Conservation (phyloP, 106 monocot genomes). For the Dendrobium catenatum region DNA sequence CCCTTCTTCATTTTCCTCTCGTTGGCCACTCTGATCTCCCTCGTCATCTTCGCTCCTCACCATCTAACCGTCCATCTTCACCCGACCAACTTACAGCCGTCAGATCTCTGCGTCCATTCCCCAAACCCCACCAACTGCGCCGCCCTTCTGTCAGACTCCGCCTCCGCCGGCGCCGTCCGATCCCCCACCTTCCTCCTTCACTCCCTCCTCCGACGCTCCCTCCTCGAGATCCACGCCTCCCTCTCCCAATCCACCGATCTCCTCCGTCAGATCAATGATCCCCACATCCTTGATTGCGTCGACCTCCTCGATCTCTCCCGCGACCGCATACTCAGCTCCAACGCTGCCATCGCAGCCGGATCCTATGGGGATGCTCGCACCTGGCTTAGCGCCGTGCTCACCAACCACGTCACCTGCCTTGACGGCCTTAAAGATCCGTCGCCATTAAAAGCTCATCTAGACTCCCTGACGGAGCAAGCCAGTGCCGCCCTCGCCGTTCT, state of each 20-base stretch:
- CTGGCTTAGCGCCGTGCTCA: slow-evolving; percentile 43
- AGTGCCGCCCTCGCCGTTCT: slow-evolving; percentile 40
- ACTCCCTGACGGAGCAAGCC: slow-evolving; percentile 10
- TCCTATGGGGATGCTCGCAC: slow-evolving; percentile 20
- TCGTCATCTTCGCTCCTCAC: neutral
- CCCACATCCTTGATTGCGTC: slow-evolving; percentile 34
- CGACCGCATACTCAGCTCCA: slow-evolving; percentile 18
- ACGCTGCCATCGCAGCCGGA: neutral
- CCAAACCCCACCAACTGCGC: slow-evolving; percentile 15
- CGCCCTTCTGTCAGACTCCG: slow-evolving; percentile 9
- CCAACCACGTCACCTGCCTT: slow-evolving; percentile 37
- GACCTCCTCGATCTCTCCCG: slow-evolving; percentile 31
- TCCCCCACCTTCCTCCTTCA: slow-evolving; percentile 2
- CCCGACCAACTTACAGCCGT: neutral
- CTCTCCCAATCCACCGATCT: neutral
- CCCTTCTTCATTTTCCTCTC: slow-evolving; percentile 6
- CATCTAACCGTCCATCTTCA: neutral
- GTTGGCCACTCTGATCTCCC: slow-evolving; percentile 12
- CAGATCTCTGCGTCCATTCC: slow-evolving; percentile 19
- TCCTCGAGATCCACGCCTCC: slow-evolving; percentile 2
- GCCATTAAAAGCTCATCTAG: slow-evolving; percentile 4
- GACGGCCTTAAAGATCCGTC: slow-evolving; percentile 18
- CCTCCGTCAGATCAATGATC: slow-evolving; percentile 9
- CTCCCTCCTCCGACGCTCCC: slow-evolving; percentile 16
- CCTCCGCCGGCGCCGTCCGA: neutral